phyloP scores from a whole-genome alignment of 2,329 filamentous ascomycete genomes.

The Albifimbria verrucaria region DNA sequence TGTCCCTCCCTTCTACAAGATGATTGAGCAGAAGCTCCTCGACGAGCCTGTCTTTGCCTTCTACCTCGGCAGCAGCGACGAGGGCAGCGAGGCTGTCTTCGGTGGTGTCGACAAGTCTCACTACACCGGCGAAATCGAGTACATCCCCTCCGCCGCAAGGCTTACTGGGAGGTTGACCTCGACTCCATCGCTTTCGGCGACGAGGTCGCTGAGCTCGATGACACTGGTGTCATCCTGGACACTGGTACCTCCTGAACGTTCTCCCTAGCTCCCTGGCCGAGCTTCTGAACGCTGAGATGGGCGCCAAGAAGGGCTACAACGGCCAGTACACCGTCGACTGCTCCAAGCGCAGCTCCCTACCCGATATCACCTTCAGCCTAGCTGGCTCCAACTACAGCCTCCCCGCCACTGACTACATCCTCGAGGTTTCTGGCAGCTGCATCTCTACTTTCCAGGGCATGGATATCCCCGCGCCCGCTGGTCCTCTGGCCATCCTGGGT shows the following conservation, averaged over 20 bases:
- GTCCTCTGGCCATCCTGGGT: conserved; percentile 91
- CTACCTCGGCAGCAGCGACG: conserved; percentile 76
- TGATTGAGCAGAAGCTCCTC: conserved; percentile 84
- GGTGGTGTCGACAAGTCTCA: conserved; percentile 83
- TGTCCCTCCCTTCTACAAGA: conserved; percentile 92
- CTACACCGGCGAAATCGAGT: conserved; percentile 81
- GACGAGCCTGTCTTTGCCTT: conserved; percentile 95
- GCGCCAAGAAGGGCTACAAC: conserved; percentile 95
- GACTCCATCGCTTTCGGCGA: conserved; percentile 88
- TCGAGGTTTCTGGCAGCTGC: conserved; percentile 92
- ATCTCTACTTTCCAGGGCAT: conserved; percentile 98
- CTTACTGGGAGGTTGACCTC: conserved; percentile 99
- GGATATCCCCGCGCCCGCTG: conserved; percentile 83
- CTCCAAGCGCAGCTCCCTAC: conserved; percentile 74
- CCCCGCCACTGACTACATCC: conserved; percentile 84
- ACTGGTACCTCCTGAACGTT: conserved; percentile 98
- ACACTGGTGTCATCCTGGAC: conserved; percentile 95
- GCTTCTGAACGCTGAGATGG: conserved; percentile 95
- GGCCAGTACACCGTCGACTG: conserved; percentile 97
- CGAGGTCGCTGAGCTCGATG: conserved; percentile 81
- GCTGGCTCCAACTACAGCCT: conserved; percentile 93
- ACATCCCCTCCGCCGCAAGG: conserved; percentile 97
- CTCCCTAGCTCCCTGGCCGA: conserved; percentile 89
- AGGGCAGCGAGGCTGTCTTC: conserved; percentile 83
- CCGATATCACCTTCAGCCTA: conserved; percentile 88